Evolutionary conservation across 176 grass and related monocot species (phyloP), one percentile per base, ranked within the genome.

Genomic region (Thalia dealbata): DNA sequence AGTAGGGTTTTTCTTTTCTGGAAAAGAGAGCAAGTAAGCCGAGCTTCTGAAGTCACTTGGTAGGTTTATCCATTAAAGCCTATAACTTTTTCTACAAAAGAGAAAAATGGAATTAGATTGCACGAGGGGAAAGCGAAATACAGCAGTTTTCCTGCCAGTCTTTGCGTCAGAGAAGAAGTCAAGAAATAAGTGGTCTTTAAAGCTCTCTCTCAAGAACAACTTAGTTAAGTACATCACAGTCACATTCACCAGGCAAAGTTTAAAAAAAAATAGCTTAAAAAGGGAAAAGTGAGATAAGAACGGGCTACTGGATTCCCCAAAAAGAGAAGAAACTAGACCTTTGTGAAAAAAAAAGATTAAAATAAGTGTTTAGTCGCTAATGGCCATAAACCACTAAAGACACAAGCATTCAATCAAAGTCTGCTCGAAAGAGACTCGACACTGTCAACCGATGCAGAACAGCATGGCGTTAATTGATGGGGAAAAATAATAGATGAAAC

Each of bases 391-490:
- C 19, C 38, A 68, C 61, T 13, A 22, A 4, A 44, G 65, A 43
- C 38, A 41, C 22, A 14, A 23, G 38, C 65, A 68, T 68, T 68
- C 24, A 68, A 68, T 68, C 38, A 22, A 22, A 68, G 65, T 44
- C 65, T 21, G 35, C 18, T 22, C 24, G 19, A 68, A 42, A 13
- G 65, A 68, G 38, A 68, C 65, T 45, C 10, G 10, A 68, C 32
- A 44, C 45, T 48, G 45, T 48, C 45, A 18, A 45, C 21, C 14
- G 38, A 48, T 13, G 44, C 32, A 44, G 38, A 41, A 45, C 10
- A n/a, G 6, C 18, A n/a, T 19, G 14, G 14, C 29, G 4, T 16
- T 23, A 19, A 68, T 32, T 23, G 9, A 68, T 45, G 9, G 38
- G 6, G 62, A 64, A 68, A 43, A 68, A 41, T 10, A 23, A 68